Percentiles rank a stretch among this genome's conserved stretches.
Conservation (phyloP, 345 rosid species). For the Punica granatum region DNA sequence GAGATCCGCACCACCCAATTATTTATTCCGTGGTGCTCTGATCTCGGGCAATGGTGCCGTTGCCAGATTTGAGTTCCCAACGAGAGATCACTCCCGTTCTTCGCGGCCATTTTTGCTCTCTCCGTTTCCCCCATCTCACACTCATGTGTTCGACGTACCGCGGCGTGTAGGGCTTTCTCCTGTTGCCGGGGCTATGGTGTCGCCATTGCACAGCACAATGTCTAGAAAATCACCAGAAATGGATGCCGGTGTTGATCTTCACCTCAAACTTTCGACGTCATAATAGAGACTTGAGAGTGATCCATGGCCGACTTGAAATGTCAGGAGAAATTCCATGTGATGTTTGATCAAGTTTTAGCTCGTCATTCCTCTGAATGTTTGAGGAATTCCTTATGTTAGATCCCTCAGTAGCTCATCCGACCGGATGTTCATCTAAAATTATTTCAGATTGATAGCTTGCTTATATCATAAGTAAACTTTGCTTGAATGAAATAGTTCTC, state of each 20-base stretch:
- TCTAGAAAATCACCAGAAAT: neutral
- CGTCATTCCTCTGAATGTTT: neutral
- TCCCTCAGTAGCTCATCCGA: neutral
- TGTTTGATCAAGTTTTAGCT: neutral
- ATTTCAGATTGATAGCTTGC: neutral
- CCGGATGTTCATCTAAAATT: neutral
- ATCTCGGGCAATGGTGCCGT: neutral
- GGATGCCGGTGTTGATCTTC: neutral
- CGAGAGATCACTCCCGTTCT: neutral
- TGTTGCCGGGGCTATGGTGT: neutral
- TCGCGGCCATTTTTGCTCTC: neutral
- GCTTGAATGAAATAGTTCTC: neutral
- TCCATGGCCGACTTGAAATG: neutral
- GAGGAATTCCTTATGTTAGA: neutral
- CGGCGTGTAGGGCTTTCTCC: neutral
- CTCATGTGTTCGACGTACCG: neutral
- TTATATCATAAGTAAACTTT: neutral
- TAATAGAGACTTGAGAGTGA: neutral
- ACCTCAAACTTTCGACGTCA: slow-evolving; percentile 8
- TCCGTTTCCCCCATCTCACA: neutral
- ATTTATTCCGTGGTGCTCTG: neutral
- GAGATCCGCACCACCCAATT: slow-evolving; percentile 14
- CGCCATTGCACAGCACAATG: neutral
- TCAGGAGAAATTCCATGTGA: neutral
- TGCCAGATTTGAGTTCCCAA: neutral